Evolutionary conservation across 495 filamentous ascomycete genomes (phyloP).

Genomic region (Aspergillus indologenus): DNA sequence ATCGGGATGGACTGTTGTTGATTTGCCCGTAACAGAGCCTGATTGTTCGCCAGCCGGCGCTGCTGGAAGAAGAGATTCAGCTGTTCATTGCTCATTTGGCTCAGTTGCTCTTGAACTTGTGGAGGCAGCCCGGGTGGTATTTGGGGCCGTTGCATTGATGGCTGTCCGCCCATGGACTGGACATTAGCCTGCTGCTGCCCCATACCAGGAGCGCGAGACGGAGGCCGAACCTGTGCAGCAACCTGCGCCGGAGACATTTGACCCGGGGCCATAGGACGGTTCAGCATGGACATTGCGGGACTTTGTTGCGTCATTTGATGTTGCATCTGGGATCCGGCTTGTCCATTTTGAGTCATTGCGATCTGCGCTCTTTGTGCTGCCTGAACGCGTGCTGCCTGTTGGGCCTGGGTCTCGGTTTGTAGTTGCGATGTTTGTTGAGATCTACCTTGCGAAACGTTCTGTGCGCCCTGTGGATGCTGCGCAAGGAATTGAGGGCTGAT

Average conservation of each 20-base stretch:
- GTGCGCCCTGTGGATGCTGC: slow-evolving; percentile 39
- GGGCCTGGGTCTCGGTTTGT: slow-evolving; percentile 39
- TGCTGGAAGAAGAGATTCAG: slow-evolving; percentile 38
- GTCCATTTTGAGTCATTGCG: slow-evolving; percentile 40
- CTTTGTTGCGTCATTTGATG: slow-evolving; percentile 48
- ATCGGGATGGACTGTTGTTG: slow-evolving; percentile 28
- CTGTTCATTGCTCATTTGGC: slow-evolving; percentile 36
- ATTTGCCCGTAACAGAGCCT: slow-evolving; percentile 25
- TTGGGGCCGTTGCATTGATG: slow-evolving; percentile 33
- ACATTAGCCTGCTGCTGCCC: slow-evolving; percentile 31
- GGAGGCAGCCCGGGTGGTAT: slow-evolving; percentile 37
- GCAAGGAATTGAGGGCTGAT: slow-evolving; percentile 41
- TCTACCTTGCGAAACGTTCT: slow-evolving; percentile 40
- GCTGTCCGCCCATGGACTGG: slow-evolving; percentile 25
- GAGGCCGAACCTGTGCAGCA: slow-evolving; percentile 36
- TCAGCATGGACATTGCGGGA: slow-evolving; percentile 58
- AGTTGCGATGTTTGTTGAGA: slow-evolving; percentile 36
- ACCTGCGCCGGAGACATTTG: slow-evolving; percentile 46
- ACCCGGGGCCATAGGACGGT: slow-evolving; percentile 51
- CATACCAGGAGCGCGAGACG: slow-evolving; percentile 35
- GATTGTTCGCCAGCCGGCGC: slow-evolving; percentile 28
- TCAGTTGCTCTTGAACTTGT: slow-evolving; percentile 33
- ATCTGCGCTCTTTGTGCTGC: slow-evolving; percentile 50
- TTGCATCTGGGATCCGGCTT: slow-evolving; percentile 33
- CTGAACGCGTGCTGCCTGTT: slow-evolving; percentile 41